phyloP scores from a whole-genome alignment of 805 yeast species.

The Komagataella pseudopastoris region DNA sequence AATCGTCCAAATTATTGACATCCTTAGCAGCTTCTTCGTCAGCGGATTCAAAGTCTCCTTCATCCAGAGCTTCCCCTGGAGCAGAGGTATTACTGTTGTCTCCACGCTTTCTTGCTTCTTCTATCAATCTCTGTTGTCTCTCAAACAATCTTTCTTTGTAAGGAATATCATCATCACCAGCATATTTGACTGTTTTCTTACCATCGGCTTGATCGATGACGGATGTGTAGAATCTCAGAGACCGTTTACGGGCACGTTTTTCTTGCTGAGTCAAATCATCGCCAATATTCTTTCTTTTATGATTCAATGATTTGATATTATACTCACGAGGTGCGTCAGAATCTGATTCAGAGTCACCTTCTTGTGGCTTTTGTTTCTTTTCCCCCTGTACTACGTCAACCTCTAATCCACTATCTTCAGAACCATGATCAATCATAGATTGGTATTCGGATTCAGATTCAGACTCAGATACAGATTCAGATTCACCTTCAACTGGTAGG shows the following conservation, averaged over 20 bases:
- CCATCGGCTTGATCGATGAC: slow-evolving; percentile 79
- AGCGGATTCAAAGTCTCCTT: slow-evolving; percentile 30
- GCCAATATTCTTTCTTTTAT: slow-evolving; percentile 43
- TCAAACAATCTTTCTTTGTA: slow-evolving; percentile 84
- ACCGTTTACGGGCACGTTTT: slow-evolving; percentile 62
- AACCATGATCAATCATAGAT: background rate
- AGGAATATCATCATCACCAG: slow-evolving; percentile 87
- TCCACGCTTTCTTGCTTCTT: slow-evolving; percentile 84
- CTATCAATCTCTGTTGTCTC: slow-evolving; percentile 75
- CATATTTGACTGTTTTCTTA: slow-evolving; percentile 42
- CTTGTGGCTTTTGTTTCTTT: slow-evolving; percentile 10
- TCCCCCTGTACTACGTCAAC: slow-evolving; percentile 5
- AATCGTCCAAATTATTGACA: slow-evolving; percentile 35
- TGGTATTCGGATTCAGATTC: slow-evolving; percentile 10
- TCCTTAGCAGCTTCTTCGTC: slow-evolving; percentile 29
- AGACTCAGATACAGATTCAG: slow-evolving; percentile 10
- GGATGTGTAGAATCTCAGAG: slow-evolving; percentile 91
- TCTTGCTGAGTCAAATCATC: slow-evolving; percentile 83
- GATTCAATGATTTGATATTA: slow-evolving; percentile 24
- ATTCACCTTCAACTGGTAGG: slow-evolving; percentile 11
- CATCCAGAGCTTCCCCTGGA: slow-evolving; percentile 42
- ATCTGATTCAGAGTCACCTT: slow-evolving; percentile 31
- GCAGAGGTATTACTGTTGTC: slow-evolving; percentile 26
- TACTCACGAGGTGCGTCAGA: slow-evolving; percentile 3
- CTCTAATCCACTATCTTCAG: slow-evolving; percentile 4